phyloP scores from a whole-genome alignment of 208 protist species.

The Trichomonas gallinae region DNA sequence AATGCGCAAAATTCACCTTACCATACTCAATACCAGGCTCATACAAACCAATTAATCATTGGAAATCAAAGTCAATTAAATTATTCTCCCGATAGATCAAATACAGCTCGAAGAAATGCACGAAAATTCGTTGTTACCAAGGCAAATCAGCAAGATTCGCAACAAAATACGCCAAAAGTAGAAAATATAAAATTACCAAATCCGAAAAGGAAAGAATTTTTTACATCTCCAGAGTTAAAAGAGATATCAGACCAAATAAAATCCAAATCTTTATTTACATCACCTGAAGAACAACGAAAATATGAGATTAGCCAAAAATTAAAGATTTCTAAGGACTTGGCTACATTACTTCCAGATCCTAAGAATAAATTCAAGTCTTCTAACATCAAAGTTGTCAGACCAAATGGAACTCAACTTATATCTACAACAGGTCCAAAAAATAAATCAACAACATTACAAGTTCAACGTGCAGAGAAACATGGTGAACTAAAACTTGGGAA shows the following conservation, averaged over 20 bases:
- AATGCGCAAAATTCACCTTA: too few species aligned
- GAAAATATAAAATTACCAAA: neutral
- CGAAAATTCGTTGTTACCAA: too few species aligned
- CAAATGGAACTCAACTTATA: neutral
- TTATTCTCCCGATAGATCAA: too few species aligned
- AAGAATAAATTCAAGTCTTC: neutral
- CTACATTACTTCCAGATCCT: neutral
- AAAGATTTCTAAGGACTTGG: neutral
- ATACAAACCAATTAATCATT: too few species aligned
- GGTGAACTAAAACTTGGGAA: neutral
- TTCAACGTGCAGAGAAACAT: neutral
- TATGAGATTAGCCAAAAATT: neutral
- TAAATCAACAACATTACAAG: neutral
- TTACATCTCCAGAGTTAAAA: neutral
- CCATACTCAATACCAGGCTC: too few species aligned
- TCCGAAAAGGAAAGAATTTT: neutral
- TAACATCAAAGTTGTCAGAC: neutral
- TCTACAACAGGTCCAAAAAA: neutral
- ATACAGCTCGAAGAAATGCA: too few species aligned
- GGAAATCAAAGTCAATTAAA: too few species aligned
- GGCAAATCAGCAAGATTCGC: too few species aligned
- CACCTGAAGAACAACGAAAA: neutral
- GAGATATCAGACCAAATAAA: neutral
- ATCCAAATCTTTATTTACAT: neutral
- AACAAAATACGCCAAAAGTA: too few species aligned